Base-by-base conservation (phyloP, 768 basidiomycete species). In the Russula ochroleuca region DNA sequence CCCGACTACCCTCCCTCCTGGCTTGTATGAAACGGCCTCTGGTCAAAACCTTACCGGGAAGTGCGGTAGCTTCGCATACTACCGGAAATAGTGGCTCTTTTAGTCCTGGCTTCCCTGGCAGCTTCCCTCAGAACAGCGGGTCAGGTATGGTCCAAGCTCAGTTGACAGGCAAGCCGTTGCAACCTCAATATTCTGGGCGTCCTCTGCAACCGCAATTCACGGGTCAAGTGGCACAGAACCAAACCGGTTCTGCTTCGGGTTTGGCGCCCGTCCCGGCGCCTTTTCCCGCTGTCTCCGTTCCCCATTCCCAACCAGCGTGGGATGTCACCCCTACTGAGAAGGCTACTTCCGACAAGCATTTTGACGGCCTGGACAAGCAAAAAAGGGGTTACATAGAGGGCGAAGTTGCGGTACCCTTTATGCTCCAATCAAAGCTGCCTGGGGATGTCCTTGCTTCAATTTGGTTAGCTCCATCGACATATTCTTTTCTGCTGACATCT, bases 361-460 rank as follows among this genome's bases (percentile, higher is more conserved):
- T 98, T 72, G 85, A 88, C 62, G 78, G 77, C n/a, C 80, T 98
- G 43, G 97, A 99, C 73, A 73, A 80, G 17, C 80, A 82, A 66
- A 85, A 81, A 67, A 81, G 77, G 63, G 94, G 94, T 0, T 91
- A 80, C 71, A 88, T 98, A 21, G 94, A 95, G 71, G 94, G 94
- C 9, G 93, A 96, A 63, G 85, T 92, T 38, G 97, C 94, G 9
- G 97, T 97, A 5, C 93, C 92, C 3, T 98, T 98, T 75, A 90
- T 99, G 88, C 73, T 96, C 63, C 87, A 94, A 74, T 95, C 93
- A 38, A 86, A 90, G 51, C 76, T 99, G 51, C 81, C 86, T 1
- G 90, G 91, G 64, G 87, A 88, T 31, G 80, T 83, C 28, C 80
- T 99, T n/a, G 97, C 97, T 5, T 87, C 84, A 69, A 79, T 99